Percentiles rank a stretch among this genome's conserved stretches.
Conservation (phyloP, 2,329 filamentous ascomycete genomes). For the Hypoxylon sp. region DNA sequence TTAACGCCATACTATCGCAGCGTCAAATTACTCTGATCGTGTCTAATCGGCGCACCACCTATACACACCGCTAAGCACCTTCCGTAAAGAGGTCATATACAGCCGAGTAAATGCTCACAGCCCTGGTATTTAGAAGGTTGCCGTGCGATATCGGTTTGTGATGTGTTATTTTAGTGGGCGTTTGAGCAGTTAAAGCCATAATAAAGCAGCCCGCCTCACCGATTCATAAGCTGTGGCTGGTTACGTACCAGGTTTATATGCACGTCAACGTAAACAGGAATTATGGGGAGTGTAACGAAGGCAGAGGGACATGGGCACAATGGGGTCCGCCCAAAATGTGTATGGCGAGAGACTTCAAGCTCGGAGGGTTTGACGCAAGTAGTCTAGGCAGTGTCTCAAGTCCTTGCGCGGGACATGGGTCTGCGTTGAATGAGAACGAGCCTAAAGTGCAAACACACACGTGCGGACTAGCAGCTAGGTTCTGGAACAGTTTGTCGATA, state of each 20-base stretch:
- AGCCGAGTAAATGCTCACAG: constrained; percentile 9
- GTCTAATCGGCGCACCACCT: not conserved
- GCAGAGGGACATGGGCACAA: constrained; percentile 28
- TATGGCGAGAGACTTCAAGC: constrained; percentile 37
- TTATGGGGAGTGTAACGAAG: constrained; percentile 37
- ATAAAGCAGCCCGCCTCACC: constrained; percentile 30
- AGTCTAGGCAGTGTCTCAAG: constrained; percentile 44
- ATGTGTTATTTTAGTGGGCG: constrained; percentile 24
- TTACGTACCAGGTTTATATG: constrained; percentile 32
- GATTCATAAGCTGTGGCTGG: constrained; percentile 36
- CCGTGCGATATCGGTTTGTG: constrained; percentile 22
- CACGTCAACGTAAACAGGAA: constrained; percentile 46
- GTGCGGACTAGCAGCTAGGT: constrained; percentile 18
- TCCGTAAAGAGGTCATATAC: constrained; percentile 15
- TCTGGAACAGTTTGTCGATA: constrained; percentile 29
- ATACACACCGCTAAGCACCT: constrained; percentile 6
- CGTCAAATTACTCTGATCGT: not conserved
- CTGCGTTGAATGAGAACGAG: constrained; percentile 17
- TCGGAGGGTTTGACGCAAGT: constrained; percentile 41
- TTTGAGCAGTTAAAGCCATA: constrained; percentile 27
- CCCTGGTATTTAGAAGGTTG: constrained; percentile 20
- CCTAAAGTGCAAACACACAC: constrained; percentile 19
- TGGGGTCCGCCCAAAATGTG: constrained; percentile 8
- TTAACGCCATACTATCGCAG: not conserved
- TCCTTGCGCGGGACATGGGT: constrained; percentile 41